A percentile compares a stretch with the other conserved stretches of the same genome.
Evolutionary conservation across 148 eudicot species (phyloP).

Genomic region (Euryodendron excelsum): DNA sequence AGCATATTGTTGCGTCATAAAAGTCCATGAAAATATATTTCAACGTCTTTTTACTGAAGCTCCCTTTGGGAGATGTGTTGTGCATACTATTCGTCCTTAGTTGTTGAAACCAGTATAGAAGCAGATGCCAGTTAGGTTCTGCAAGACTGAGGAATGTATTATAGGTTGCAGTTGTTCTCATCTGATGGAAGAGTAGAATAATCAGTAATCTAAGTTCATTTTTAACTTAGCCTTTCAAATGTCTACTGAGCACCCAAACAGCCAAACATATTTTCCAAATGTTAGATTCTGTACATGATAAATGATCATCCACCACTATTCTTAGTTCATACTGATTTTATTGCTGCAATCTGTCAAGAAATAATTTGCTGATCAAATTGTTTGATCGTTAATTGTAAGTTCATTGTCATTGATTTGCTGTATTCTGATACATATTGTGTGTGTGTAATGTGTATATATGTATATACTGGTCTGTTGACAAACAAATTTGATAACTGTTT

Average conservation of each 20-base stretch:
- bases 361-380: background rate
- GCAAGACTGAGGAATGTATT: background rate
- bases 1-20: too few relatives aligned
- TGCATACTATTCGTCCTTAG: background rate
- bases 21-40: background rate
- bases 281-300: background rate
- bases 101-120: background rate
- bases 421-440: background rate
- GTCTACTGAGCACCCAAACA: background rate
- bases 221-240: background rate
- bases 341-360: background rate
- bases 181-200: background rate
- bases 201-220: background rate
- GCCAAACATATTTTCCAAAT: slow-evolving; percentile 1
- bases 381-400: background rate
- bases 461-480: background rate
- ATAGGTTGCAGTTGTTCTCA: background rate
- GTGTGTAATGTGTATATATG: too few relatives aligned
- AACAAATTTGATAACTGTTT: slow-evolving; percentile 10
- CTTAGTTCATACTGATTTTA: background rate
- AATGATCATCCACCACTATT: background rate
- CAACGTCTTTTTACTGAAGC: background rate
- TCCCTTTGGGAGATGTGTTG: background rate
- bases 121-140: background rate
- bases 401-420: background rate